Conservation (phyloP, 176 grass and related monocot species). For the Alloteropsis semialata region DNA sequence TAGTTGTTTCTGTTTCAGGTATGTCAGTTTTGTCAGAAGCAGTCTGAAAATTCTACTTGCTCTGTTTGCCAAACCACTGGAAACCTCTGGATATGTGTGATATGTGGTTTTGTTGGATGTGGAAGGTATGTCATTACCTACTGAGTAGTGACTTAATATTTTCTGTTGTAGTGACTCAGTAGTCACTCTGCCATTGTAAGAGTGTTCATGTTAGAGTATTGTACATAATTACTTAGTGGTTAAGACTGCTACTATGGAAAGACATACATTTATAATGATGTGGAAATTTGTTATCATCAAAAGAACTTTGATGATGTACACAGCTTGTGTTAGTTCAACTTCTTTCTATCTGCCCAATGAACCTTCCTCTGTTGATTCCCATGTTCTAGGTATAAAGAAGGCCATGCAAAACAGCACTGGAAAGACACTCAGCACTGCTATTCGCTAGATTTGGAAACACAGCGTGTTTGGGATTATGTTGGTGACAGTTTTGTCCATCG, state of each 20-base stretch:
- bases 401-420: constrained; percentile 90
- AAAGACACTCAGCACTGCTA: constrained; percentile 94
- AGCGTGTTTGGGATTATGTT: constrained; percentile 94
- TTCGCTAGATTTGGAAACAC: constrained; percentile 89
- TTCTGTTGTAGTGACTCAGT: neutral
- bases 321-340: neutral
- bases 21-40: constrained; percentile 86
- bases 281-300: neutral
- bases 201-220: neutral
- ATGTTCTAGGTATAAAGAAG: constrained; percentile 78
- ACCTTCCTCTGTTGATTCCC: neutral
- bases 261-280: neutral
- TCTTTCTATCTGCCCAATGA: neutral
- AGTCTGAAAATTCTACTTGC: constrained; percentile 78
- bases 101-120: constrained; percentile 98
- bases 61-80: constrained; percentile 82
- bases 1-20: constrained; percentile 56
- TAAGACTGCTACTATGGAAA: neutral
- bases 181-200: neutral
- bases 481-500: constrained; percentile 93
- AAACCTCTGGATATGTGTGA: constrained; percentile 98
- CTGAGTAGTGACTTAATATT: neutral
- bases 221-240: neutral
- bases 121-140: constrained; percentile 63
- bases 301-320: neutral